Evolutionary conservation across 371 early-diverging fungal genomes (phyloP), one percentile per base, ranked within the genome.

Genomic region (Actinomortierella wolfii): DNA sequence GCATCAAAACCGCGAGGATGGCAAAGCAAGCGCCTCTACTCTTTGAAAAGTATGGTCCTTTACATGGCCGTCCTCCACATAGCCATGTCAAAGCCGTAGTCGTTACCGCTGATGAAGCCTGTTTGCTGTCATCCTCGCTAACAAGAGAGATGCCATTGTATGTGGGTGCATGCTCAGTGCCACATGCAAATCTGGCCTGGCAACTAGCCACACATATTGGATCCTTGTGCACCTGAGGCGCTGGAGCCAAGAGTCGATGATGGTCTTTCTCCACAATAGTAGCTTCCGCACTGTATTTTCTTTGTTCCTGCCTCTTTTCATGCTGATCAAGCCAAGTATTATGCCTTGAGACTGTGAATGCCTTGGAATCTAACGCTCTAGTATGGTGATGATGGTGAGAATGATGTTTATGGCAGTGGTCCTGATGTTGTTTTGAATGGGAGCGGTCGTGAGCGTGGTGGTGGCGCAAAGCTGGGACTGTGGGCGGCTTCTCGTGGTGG

Each of bases 151-250:
- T n/a, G n/a, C n/a, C n/a, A n/a, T 11, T 34, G 34, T 34, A 34
- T 11, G 11, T 34, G 15, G 63, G 63, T 3, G 57, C 63, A 8
- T 29, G 17, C 1, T 56, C 3, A 9, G 63, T 56, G 15, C 63
- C 63, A 9, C 63, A 56, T 2, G 56, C 46, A 45, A 44, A 62
- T 9, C 14, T 17, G 25, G 29, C 9, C 24, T 45, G 42, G 42
- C 62, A 62, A n/a, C 45, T 42, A 3, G 20, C 23, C 15, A 23
- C 34, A 46, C 47, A 56, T 1, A 1, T 23, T 7, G 51, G 34
- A 34, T 39, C 28, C 18, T 24, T 2, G n/a, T 51, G 9, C 26
- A 51, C 4, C 1, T 24, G 14, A 1, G 28, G n/a, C 28, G 28
- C 28, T 4, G 51, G 3, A 11, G 24, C 7, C n/a, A 51, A 8